Conservation (phyloP, 352 stramenopile genomes). For the Globisporangium uncinulatum region DNA sequence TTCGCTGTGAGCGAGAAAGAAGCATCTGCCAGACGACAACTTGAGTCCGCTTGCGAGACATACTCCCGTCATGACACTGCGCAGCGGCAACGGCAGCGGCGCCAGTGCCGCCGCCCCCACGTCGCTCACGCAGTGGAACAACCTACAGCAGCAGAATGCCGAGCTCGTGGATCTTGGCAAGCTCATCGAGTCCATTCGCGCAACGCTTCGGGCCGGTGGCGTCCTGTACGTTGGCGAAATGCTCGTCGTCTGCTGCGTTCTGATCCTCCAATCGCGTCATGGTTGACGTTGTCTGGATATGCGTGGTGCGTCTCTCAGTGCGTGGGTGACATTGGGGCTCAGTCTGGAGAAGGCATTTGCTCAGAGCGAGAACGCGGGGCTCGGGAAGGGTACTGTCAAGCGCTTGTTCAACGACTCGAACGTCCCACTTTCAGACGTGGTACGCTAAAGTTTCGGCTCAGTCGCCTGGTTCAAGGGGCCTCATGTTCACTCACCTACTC, state of each 20-base stretch:
- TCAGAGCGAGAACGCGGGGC: slow-evolving; percentile 27
- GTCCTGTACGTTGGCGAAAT: slow-evolving; percentile 31
- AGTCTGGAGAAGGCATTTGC: slow-evolving; percentile 40
- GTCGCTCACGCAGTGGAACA: slow-evolving; percentile 71
- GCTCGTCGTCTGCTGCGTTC: no score
- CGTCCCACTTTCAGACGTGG: slow-evolving; percentile 54
- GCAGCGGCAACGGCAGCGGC: not conserved
- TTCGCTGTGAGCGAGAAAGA: no score
- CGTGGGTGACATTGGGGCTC: slow-evolving; percentile 46
- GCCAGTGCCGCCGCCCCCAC: slow-evolving; percentile 15
- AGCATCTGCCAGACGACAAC: no score
- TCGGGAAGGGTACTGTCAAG: slow-evolving; percentile 53
- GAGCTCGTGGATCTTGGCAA: slow-evolving; percentile 47
- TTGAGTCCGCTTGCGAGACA: no score
- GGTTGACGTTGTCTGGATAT: not conserved
- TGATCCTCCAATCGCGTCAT: no score
- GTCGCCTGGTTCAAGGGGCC: not conserved
- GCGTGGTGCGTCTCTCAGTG: slow-evolving; percentile 13
- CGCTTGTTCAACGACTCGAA: slow-evolving; percentile 43
- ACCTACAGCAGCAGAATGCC: slow-evolving; percentile 55
- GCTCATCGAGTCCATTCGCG: slow-evolving; percentile 37
- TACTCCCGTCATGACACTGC: not conserved
- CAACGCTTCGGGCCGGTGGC: slow-evolving; percentile 31
- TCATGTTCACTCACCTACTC: not conserved
- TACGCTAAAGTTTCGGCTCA: slow-evolving; percentile 13